phyloP scores from a whole-genome alignment of 2,329 filamentous ascomycete genomes.

The Apiospora arundinis region DNA sequence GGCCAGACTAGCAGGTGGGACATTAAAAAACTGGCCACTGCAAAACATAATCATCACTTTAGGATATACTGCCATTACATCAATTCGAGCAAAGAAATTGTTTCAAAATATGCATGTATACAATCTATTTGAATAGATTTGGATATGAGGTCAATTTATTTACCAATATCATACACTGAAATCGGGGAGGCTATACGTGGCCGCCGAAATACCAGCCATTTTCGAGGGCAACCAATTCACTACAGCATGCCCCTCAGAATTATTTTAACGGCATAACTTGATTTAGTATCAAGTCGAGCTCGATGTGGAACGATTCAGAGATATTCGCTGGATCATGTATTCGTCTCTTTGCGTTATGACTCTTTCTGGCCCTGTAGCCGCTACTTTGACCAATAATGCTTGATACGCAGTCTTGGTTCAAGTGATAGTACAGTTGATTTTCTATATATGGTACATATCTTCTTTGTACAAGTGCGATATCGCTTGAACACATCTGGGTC shows the following conservation, averaged over 20 bases:
- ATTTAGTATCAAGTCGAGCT: background rate
- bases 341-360: background rate
- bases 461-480: constrained; percentile 14
- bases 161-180: too few relatives aligned
- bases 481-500: constrained; percentile 33
- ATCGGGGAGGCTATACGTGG: too few relatives aligned
- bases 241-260: background rate
- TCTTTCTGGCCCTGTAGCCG: background rate
- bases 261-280: background rate
- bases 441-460: constrained; percentile 20
- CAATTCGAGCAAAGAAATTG: too few relatives aligned
- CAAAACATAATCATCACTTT: too few relatives aligned
- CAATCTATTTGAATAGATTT: too few relatives aligned
- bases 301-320: background rate
- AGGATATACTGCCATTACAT: too few relatives aligned
- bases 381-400: background rate
- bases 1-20: background rate
- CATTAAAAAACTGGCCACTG: too few relatives aligned
- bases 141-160: too few relatives aligned
- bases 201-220: too few relatives aligned
- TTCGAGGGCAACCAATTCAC: too few relatives aligned
- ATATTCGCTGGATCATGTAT: too few relatives aligned
- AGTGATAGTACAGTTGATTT: constrained; percentile 12
- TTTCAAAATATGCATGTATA: too few relatives aligned
- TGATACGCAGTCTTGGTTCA: background rate